Conservation (phyloP, 169 alveolate species). For the Cryptosporidium viatorum region DNA sequence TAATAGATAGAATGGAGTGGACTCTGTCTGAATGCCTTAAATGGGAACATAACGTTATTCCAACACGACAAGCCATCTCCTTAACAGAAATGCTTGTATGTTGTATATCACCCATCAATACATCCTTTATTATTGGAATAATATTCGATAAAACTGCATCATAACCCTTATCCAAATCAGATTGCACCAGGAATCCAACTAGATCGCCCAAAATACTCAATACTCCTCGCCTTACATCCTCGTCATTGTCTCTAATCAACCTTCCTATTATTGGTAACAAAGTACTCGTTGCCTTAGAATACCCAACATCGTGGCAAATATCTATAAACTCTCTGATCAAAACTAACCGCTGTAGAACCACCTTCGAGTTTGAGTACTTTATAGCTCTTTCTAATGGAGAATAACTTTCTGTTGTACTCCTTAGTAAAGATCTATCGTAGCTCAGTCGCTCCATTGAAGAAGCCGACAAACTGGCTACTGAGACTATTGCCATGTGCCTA, state of each 20-base stretch:
- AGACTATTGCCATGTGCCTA: slow-evolving; percentile 6
- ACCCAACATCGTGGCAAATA: slow-evolving; percentile 75
- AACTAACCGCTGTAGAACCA: slow-evolving; percentile 67
- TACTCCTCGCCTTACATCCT: slow-evolving; percentile 59
- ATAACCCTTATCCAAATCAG: slow-evolving; percentile 75
- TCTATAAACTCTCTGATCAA: slow-evolving; percentile 71
- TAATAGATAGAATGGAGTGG: slow-evolving; percentile 43
- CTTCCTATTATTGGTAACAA: slow-evolving; percentile 33
- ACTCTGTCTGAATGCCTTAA: slow-evolving; percentile 66
- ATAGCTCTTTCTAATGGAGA: slow-evolving; percentile 75
- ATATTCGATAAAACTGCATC: slow-evolving; percentile 34
- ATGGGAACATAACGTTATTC: slow-evolving; percentile 64
- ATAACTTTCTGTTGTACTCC: slow-evolving; percentile 37
- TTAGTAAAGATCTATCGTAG: slow-evolving; percentile 52
- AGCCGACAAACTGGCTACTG: slow-evolving; percentile 27
- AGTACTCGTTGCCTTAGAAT: slow-evolving; percentile 29
- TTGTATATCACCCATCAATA: slow-evolving; percentile 21
- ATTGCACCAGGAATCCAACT: slow-evolving; percentile 76
- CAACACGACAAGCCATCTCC: slow-evolving; percentile 60
- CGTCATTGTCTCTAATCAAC: slow-evolving; percentile 59
- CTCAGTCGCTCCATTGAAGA: slow-evolving; percentile 57
- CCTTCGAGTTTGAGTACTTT: slow-evolving; percentile 61
- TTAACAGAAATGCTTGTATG: slow-evolving; percentile 28
- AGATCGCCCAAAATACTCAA: slow-evolving; percentile 74
- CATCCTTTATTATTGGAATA: slow-evolving; percentile 63